These are phyloP conservation scores for Tremella fuciformis DNA, from an alignment of 768 basidiomycete species.

Conservation along the genomic window DNA sequence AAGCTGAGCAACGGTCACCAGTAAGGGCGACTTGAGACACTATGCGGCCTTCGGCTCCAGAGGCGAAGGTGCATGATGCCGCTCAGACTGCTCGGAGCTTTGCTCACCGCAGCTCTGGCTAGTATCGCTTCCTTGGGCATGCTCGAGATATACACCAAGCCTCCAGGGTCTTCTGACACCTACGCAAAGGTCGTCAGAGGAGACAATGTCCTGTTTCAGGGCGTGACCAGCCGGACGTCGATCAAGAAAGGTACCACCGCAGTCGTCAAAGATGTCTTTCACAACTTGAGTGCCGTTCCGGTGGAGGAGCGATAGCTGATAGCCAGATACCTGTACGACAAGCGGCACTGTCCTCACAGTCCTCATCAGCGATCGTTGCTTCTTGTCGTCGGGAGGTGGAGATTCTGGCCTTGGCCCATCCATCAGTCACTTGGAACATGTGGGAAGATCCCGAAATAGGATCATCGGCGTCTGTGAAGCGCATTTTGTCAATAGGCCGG, in stretches of 20 bases:
- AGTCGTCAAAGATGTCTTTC: slow-evolving; percentile 82
- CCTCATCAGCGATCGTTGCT: slow-evolving; percentile 62
- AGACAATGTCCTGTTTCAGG: slow-evolving; percentile 67
- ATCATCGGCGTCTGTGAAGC: slow-evolving; percentile 15
- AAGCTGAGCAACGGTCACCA: slow-evolving; percentile 13
- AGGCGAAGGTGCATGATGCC: slow-evolving; percentile 73
- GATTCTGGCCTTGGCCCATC: slow-evolving; percentile 68
- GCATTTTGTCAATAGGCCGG: slow-evolving; percentile 64
- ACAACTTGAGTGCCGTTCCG: slow-evolving; percentile 59
- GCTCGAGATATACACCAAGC: slow-evolving; percentile 79
- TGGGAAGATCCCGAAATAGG: slow-evolving; percentile 51
- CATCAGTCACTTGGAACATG: slow-evolving; percentile 66
- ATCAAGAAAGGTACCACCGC: slow-evolving; percentile 75
- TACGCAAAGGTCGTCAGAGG: slow-evolving; percentile 82
- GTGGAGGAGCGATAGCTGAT: neutral
- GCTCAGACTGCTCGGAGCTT: neutral
- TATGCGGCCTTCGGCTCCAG: slow-evolving; percentile 70
- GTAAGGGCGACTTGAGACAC: slow-evolving; percentile 5
- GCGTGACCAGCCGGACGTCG: slow-evolving; percentile 72
- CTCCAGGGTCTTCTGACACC: slow-evolving; percentile 61
- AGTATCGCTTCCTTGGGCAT: slow-evolving; percentile 76
- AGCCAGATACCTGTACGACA: slow-evolving; percentile 36
- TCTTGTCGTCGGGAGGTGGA: slow-evolving; percentile 70
- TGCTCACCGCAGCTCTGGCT: slow-evolving; percentile 63
- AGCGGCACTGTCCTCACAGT: slow-evolving; percentile 60